Evolutionary conservation across 2,329 filamentous ascomycete genomes (phyloP).

Genomic region (Berkeleyomyces basicola): DNA sequence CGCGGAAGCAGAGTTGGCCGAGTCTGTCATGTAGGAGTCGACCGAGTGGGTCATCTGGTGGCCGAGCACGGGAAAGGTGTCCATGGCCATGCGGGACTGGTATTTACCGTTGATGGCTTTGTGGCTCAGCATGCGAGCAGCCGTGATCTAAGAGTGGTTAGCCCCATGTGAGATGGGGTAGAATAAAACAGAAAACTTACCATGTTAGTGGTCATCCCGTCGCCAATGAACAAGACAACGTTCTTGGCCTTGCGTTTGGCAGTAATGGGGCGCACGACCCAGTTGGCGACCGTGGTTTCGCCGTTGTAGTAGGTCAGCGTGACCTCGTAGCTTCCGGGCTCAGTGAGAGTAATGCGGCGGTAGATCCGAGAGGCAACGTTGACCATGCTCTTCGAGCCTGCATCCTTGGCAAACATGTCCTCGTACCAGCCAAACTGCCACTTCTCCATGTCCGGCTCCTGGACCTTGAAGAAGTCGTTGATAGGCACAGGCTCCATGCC

Average conservation of each 20-base stretch:
- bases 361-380: constrained; percentile 69
- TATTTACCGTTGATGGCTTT: constrained; percentile 75
- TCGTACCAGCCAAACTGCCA: constrained; percentile 81
- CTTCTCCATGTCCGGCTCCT: constrained; percentile 57
- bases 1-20: constrained; percentile 68
- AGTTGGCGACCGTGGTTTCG: constrained; percentile 55
- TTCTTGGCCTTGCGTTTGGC: constrained; percentile 66
- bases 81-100: constrained; percentile 56
- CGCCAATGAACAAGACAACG: constrained; percentile 67
- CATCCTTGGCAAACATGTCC: constrained; percentile 64
- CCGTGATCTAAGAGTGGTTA: constrained; percentile 36
- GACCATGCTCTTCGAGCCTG: constrained; percentile 51
- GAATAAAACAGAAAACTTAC: constrained; percentile 16
- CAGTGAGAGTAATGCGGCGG: constrained; percentile 56
- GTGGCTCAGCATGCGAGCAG: constrained; percentile 65
- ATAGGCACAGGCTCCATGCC: constrained; percentile 36
- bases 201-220: constrained; percentile 60
- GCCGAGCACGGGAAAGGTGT: constrained; percentile 70
- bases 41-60: constrained; percentile 84
- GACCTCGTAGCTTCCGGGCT: constrained; percentile 65
- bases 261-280: constrained; percentile 57
- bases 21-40: constrained; percentile 73
- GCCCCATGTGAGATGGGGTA: background rate
- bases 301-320: constrained; percentile 60
- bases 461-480: constrained; percentile 49